A percentile compares a stretch with the other conserved stretches of the same genome.
phyloP scores from a whole-genome alignment of 2,329 filamentous ascomycete genomes.

The Calonectria henricotiae region DNA sequence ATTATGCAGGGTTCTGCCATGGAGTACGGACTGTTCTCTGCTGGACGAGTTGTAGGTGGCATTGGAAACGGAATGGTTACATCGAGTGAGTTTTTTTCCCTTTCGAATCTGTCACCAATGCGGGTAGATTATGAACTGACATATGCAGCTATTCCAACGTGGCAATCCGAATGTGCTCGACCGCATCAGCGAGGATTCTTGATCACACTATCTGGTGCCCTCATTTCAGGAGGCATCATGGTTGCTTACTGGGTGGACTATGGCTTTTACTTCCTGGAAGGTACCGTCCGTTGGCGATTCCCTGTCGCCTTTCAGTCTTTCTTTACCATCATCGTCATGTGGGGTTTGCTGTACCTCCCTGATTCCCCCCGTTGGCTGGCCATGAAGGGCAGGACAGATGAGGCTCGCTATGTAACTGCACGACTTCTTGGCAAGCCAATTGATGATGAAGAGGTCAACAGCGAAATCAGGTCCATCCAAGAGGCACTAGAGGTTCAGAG shows the following conservation, averaged over 20 bases:
- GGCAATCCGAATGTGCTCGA: constrained; percentile 11
- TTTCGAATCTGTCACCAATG: no score
- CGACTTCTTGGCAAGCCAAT: neutral
- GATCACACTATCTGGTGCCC: constrained; percentile 3
- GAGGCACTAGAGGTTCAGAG: constrained; percentile 9
- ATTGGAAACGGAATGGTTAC: constrained; percentile 19
- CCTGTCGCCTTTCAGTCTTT: constrained; percentile 12
- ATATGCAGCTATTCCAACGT: neutral
- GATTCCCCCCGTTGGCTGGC: constrained; percentile 8
- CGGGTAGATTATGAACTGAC: neutral
- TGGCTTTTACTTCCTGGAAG: neutral
- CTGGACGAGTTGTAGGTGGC: constrained; percentile 5
- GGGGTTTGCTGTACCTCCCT: neutral
- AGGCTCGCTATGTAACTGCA: neutral
- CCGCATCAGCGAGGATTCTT: constrained; percentile 10
- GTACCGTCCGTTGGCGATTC: constrained; percentile 6
- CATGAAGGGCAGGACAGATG: neutral
- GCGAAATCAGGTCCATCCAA: constrained; percentile 1
- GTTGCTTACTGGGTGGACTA: constrained; percentile 17
- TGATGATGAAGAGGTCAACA: neutral
- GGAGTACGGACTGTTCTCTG: constrained; percentile 9
- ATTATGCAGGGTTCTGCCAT: constrained; percentile 38
- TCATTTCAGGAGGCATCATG: constrained; percentile 19
- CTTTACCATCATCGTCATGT: constrained; percentile 15
- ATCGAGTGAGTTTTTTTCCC: neutral